Percentiles rank a stretch among this genome's conserved stretches.
phyloP scores from a whole-genome alignment of 306 rosid species.

The Glycyrrhiza uralensis region DNA sequence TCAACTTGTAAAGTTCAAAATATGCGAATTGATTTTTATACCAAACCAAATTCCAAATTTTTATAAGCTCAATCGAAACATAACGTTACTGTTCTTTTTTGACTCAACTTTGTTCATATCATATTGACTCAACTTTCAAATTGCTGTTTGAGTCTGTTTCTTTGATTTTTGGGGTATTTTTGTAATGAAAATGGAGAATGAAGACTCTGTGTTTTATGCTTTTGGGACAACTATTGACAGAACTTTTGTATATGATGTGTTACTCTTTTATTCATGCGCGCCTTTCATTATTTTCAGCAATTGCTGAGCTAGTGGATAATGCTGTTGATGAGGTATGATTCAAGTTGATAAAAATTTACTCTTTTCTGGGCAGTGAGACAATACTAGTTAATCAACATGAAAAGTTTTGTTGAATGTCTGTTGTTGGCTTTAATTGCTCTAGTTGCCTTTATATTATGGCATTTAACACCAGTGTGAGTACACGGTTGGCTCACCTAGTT shows the following conservation, averaged over 20 bases:
- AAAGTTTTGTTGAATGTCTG: conserved; percentile 1
- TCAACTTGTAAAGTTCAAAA: background rate
- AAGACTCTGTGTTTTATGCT: background rate
- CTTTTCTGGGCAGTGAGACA: conserved; percentile 9
- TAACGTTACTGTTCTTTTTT: background rate
- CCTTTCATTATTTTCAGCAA: conserved; percentile 58
- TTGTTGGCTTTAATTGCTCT: conserved; percentile 1
- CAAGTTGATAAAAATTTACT: background rate
- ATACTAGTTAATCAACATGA: background rate
- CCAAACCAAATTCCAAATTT: background rate
- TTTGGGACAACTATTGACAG: background rate
- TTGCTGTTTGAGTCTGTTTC: background rate
- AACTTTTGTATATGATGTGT: background rate
- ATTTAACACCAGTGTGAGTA: background rate
- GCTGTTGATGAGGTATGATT: conserved; percentile 86
- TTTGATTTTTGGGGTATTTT: background rate
- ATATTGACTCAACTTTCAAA: conserved; percentile 4
- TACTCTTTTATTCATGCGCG: background rate
- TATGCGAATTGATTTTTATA: background rate
- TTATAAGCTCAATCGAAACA: background rate
- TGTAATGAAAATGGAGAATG: background rate
- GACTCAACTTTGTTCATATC: background rate
- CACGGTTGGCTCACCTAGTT: background rate
- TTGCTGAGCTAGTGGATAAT: conserved; percentile 95
- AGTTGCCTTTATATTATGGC: conserved; percentile 10